These are phyloP conservation scores for Athelia psychrophila DNA, from an alignment of 1,284 basidiomycete genomes.

Conservation along the genomic window DNA sequence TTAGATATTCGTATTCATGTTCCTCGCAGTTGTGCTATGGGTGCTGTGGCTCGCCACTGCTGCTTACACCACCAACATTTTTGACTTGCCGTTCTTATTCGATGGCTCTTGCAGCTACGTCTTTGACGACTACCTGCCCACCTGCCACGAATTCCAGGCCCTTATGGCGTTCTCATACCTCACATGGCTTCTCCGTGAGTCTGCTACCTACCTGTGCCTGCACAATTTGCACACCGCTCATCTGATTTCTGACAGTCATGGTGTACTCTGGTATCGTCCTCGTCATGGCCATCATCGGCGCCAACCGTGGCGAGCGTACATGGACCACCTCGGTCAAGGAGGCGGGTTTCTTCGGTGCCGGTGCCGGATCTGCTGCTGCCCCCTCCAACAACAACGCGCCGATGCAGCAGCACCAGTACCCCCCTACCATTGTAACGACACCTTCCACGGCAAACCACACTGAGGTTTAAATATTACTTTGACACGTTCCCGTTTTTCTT, in stretches of 20 bases:
- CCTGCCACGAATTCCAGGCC: constrained; percentile 42
- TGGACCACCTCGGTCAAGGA: constrained; percentile 43
- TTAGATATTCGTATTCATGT: background rate
- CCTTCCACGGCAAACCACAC: too few species aligned
- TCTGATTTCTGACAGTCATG: constrained; percentile 30
- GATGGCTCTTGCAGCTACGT: constrained; percentile 12
- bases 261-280: constrained; percentile 35
- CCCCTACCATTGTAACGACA: background rate
- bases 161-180: constrained; percentile 53
- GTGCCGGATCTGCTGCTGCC: constrained; percentile 1
- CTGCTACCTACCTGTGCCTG: constrained; percentile 1
- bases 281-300: constrained; percentile 32
- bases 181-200: constrained; percentile 47
- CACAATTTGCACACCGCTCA: constrained; percentile 2
- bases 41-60: constrained; percentile 56
- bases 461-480: too few species aligned
- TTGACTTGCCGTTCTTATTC: constrained; percentile 20
- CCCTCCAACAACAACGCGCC: background rate
- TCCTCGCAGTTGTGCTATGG: constrained; percentile 44
- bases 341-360: constrained; percentile 25
- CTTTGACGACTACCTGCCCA: constrained; percentile 7
- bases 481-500: too few species aligned
- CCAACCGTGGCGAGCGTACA: constrained; percentile 34
- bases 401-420: constrained; percentile 1
- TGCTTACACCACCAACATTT: constrained; percentile 28